Evolutionary conservation across 202 grass and related monocot genomes (phyloP).

Genomic region (Setaria viridis): DNA sequence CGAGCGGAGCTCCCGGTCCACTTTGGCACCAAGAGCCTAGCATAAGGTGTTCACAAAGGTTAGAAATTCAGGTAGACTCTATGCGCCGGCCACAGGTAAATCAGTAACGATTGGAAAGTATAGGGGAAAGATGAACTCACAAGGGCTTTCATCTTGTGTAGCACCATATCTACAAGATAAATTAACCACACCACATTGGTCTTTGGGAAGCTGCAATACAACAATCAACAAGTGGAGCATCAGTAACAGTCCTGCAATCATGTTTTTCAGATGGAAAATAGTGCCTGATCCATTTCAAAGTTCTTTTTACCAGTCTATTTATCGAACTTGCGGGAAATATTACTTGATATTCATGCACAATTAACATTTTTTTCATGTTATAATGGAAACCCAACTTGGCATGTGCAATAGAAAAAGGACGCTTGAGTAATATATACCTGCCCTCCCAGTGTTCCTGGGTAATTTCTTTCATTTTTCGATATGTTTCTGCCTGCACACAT

Average conservation of each 20-base stretch:
- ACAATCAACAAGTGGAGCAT: background rate
- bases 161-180: constrained; percentile 87
- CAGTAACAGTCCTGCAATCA: background rate
- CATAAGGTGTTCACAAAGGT: constrained; percentile 7
- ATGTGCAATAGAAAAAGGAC: constrained; percentile 19
- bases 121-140: constrained; percentile 55
- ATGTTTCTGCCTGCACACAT: constrained; percentile 76
- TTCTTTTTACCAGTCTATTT: background rate
- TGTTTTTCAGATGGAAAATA: constrained; percentile 6
- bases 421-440: constrained; percentile 61
- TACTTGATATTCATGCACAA: constrained; percentile 10
- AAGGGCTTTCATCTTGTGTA: constrained; percentile 65
- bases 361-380: background rate
- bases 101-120: background rate
- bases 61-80: constrained; percentile 9
- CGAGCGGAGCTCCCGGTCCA: constrained; percentile 79
- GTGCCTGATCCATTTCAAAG: background rate
- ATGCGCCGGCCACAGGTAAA: background rate
- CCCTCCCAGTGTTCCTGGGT: constrained; percentile 79
- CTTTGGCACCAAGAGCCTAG: constrained; percentile 60
- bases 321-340: background rate
- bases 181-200: constrained; percentile 93
- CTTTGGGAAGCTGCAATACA: constrained; percentile 74
- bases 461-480: constrained; percentile 89
- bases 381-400: background rate